Base-by-base conservation (phyloP, 371 early-diverging fungal species). In the Basidiobolus meristosporus region DNA sequence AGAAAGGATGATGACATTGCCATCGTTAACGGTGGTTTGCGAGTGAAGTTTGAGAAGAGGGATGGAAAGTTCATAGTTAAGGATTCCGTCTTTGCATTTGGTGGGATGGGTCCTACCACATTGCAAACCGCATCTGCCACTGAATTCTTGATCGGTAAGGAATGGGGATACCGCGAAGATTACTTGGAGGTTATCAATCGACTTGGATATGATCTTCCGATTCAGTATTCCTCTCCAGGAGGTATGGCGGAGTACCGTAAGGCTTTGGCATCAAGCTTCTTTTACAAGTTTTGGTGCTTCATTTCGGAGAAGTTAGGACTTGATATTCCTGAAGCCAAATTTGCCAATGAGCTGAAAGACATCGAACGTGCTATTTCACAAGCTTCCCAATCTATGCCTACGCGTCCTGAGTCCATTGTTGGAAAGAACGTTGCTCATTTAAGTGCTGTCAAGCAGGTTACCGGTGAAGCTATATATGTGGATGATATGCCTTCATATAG, bases 1-100 rank as follows among this genome's bases (percentile, higher is more conserved):
- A 57, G 85, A 45, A 69, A 68, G 52, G 77, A 78, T 51, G 80
- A 79, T 48, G 81, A 81, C 51, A 81, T 81, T 40, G 77, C 85
- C 14, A 82, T 82, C 44, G 82, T 75, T 41, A 82, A 74, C 18
- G 70, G 77, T 31, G 73, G 68, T 6, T 54, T 82, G 34, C 51
- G 65, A 6, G 63, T 76, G 10, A 45, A 50, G 10, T 48, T 81
- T 3, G 60, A 64, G 20, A 26, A 26, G 26, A 26, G 9, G 26
- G 26, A 26, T 26, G 26, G 26, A 9, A 26, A 26, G 9, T 26
- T 26, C 26, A 50, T 47, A 3, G 59, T 71, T 16, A 31, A 44
- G 17, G 68, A 74, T 15, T 68, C 61, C 10, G 47, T 55, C 12
- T 67, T 77, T 41, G 71, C 70, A 9, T 81, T 61, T 49, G 85